Evolutionary conservation across 495 filamentous ascomycete species (phyloP).

Genomic region (Patellaria atrata): DNA sequence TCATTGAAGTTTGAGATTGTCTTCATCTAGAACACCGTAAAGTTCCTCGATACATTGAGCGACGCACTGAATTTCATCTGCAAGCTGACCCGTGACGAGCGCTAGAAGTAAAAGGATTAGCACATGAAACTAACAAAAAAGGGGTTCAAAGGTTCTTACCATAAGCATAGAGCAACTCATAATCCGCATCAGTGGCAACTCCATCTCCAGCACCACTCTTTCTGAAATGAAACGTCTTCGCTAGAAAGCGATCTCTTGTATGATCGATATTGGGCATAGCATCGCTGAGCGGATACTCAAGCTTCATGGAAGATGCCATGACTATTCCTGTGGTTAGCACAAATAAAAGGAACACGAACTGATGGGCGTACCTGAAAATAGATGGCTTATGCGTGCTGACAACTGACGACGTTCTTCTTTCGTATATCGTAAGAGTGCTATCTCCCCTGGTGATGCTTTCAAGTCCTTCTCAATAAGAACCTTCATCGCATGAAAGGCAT

Average conservation of each 20-base stretch:
- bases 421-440: constrained; percentile 63
- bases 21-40: constrained; percentile 66
- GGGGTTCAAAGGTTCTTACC: constrained; percentile 29
- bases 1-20: constrained; percentile 52
- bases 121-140: constrained; percentile 23
- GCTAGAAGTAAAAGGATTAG: constrained; percentile 42
- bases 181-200: constrained; percentile 49
- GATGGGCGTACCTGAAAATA: constrained; percentile 53
- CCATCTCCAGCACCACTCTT: constrained; percentile 44
- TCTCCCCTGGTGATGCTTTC: constrained; percentile 62
- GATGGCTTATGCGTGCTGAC: constrained; percentile 76
- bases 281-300: constrained; percentile 85
- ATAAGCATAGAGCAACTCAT: constrained; percentile 59
- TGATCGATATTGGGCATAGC: constrained; percentile 69
- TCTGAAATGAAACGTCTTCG: constrained; percentile 75
- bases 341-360: neutral
- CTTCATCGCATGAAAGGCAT: constrained; percentile 91
- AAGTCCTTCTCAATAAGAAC: constrained; percentile 74
- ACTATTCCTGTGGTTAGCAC: constrained; percentile 35
- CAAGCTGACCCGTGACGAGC: constrained; percentile 51
- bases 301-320: constrained; percentile 78
- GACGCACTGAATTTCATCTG: constrained; percentile 53
- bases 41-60: constrained; percentile 54
- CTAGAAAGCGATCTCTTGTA: constrained; percentile 69
- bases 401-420: constrained; percentile 63